Percentiles rank a stretch among this genome's conserved stretches.
Evolutionary conservation across 192 early-diverging fungal genomes (phyloP).

Genomic region (Entophlyctis luteolus): DNA sequence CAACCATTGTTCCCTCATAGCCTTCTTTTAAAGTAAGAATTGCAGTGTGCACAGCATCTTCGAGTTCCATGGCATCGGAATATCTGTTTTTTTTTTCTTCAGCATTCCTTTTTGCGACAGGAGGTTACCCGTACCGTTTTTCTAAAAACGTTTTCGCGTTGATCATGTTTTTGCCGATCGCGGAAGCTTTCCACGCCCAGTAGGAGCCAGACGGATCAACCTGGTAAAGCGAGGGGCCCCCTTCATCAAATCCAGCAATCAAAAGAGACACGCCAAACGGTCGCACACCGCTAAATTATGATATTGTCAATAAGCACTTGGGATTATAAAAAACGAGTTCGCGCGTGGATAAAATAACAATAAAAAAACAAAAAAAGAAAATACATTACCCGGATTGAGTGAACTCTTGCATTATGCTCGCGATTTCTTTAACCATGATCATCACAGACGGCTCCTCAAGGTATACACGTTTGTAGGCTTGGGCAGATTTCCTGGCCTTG

Average conservation of each 20-base stretch:
- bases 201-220: constrained; percentile 98
- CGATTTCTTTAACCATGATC: constrained; percentile 96
- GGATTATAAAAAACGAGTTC: neutral
- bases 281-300: constrained; percentile 80
- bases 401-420: constrained; percentile 96
- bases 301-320: too few relatives aligned
- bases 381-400: constrained; percentile 93
- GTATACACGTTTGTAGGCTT: constrained; percentile 89
- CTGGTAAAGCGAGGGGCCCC: constrained; percentile 91
- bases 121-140: constrained; percentile 64
- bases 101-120: neutral
- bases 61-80: constrained; percentile 89
- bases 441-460: constrained; percentile 91
- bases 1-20: constrained; percentile 98
- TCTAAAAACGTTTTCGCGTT: constrained; percentile 99
- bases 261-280: constrained; percentile 98
- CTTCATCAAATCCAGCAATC: constrained; percentile 90
- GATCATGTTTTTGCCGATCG: constrained; percentile 99
- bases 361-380: too few relatives aligned
- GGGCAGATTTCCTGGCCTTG: constrained; percentile 94
- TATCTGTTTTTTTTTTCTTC: constrained; percentile 49
- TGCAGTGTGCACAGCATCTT: constrained; percentile 98
- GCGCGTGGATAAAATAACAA: neutral
- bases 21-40: constrained; percentile 98
- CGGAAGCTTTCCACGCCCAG: constrained; percentile 98